Conservation (phyloP, 2,329 filamentous ascomycete species). For the Davidsoniella virescens region DNA sequence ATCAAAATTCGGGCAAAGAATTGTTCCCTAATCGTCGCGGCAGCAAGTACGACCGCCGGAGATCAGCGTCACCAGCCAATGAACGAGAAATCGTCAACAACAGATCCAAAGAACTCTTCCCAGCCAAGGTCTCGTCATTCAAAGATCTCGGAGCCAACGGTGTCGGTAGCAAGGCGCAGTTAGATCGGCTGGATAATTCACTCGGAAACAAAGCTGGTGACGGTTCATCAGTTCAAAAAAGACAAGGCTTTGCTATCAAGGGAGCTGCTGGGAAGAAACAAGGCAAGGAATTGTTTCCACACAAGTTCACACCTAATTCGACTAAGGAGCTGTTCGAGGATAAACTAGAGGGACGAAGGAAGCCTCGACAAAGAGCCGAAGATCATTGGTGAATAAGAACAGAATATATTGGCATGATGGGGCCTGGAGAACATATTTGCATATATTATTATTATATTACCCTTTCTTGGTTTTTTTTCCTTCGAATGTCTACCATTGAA, state of each 20-base stretch:
- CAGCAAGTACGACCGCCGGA: slow-evolving; percentile 22
- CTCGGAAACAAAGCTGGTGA: neutral
- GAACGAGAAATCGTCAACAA: slow-evolving; percentile 21
- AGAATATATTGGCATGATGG: too few relatives aligned
- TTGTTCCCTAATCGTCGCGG: slow-evolving; percentile 37
- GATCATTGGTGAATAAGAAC: slow-evolving; percentile 35
- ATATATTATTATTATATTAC: too few relatives aligned
- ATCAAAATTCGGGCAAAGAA: slow-evolving; percentile 38
- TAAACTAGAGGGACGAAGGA: slow-evolving; percentile 39
- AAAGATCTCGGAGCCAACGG: slow-evolving; percentile 11
- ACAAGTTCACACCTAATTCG: slow-evolving; percentile 26
- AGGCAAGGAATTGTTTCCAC: slow-evolving; percentile 13
- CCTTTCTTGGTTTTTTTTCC: too few relatives aligned
- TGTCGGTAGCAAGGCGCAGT: neutral
- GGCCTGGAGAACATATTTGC: too few relatives aligned
- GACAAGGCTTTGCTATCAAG: slow-evolving; percentile 10
- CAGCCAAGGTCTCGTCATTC: slow-evolving; percentile 13
- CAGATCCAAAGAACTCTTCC: slow-evolving; percentile 25
- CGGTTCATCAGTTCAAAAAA: neutral
- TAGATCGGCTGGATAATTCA: slow-evolving; percentile 4
- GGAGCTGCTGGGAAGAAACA: neutral
- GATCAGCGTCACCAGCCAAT: slow-evolving; percentile 37
- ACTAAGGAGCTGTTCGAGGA: slow-evolving; percentile 56
- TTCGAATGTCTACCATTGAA: too few relatives aligned
- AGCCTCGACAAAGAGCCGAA: slow-evolving; percentile 49